phyloP scores from a whole-genome alignment of 306 rosid species.

The Ammopiptanthus mongolicus region DNA sequence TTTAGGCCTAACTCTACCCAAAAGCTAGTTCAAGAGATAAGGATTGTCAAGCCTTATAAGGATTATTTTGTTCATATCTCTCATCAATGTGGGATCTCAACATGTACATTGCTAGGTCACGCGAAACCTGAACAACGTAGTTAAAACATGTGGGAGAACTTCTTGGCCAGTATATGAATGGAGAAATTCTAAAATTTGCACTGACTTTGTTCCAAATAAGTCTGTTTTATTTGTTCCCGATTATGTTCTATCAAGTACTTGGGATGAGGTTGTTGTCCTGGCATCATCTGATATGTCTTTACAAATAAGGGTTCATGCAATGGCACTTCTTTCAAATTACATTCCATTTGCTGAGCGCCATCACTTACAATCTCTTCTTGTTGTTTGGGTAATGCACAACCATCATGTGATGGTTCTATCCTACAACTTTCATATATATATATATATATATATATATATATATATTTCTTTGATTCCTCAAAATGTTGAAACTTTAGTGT shows the following conservation, averaged over 20 bases:
- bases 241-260: slow-evolving; percentile 52
- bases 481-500: too few relatives aligned
- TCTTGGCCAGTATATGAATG: slow-evolving; percentile 53
- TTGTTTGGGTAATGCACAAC: slow-evolving; percentile 46
- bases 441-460: too few relatives aligned
- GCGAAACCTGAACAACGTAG: slow-evolving; percentile 92
- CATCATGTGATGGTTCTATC: slow-evolving; percentile 57
- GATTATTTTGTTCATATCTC: too few relatives aligned
- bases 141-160: slow-evolving; percentile 61
- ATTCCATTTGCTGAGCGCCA: slow-evolving; percentile 70
- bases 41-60: too few relatives aligned
- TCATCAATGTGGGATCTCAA: too few relatives aligned
- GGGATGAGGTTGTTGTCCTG: slow-evolving; percentile 75
- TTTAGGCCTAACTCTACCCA: too few relatives aligned
- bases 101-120: slow-evolving; percentile 64
- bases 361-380: slow-evolving; percentile 68
- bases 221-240: slow-evolving; percentile 35
- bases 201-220: slow-evolving; percentile 41
- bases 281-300: slow-evolving; percentile 64
- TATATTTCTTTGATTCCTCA: too few relatives aligned
- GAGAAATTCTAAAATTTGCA: slow-evolving; percentile 35
- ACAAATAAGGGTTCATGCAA: slow-evolving; percentile 57
- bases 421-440: slow-evolving; percentile 73
- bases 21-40: too few relatives aligned
- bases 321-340: slow-evolving; percentile 69